Evolutionary conservation across 2,329 filamentous ascomycete species (phyloP), one percentile per base, ranked within the genome.

Genomic region (Aspergillus luchuensis): DNA sequence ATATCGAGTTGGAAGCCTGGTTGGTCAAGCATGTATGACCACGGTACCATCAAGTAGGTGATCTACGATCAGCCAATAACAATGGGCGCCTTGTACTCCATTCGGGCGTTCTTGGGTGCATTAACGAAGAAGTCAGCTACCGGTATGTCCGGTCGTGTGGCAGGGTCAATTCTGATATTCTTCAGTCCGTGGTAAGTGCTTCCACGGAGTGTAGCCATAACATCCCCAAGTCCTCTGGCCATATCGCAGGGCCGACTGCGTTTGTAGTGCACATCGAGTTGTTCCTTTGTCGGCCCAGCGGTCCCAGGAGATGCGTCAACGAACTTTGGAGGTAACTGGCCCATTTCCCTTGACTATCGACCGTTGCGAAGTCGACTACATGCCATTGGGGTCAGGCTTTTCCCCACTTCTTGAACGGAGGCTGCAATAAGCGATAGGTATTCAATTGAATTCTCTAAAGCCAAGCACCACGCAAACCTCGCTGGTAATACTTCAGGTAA

Each of bases 111-210:
- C 49, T 72, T 67, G 2, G 72, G 76, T 0, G 77, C 78, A 6
- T 81, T 78, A 28, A 76, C 77, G 41, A 80, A 79, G 69, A 79
- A 81, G 56, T 81, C 79, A 0, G 77, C 76, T 2, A 81, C 58
- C 23, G 81, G 77, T 56, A 81, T 72, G 62, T 76, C 72, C 0
- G 79, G 79, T 11, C 67, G 65, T 2, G 66, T 71, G 1, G 58
- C 63, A 5, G 62, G 53, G 33, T 61, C 56, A 2, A 62, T 39
- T 57, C 70, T 65, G 17, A 76, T 66, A 5, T 56, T 56, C 33
- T 70, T 67, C 7, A 73, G 63, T 2, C 63, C 58, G 5, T 52
- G 47, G 51, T 73, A 74, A 10, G 63, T 72, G 60, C 8, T 72
- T 69, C 77, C 76, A 80, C 61, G 72, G 74, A 0, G 71, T 71